A percentile compares a stretch with the other conserved stretches of the same genome.
phyloP scores from a whole-genome alignment of 305 asterid genomes.

The Fraxinus albicans region DNA sequence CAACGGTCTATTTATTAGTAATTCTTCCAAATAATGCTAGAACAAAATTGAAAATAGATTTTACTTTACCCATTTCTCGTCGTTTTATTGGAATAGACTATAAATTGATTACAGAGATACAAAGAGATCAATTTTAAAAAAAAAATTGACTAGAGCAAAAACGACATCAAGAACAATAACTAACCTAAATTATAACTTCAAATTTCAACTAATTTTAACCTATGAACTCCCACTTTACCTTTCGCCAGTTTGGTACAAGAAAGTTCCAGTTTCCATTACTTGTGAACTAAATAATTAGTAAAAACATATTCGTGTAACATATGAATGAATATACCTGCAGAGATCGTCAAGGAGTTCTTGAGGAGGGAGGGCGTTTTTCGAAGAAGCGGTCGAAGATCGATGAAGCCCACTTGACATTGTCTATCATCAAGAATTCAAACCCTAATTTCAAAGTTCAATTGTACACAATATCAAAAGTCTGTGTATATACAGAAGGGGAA shows the following conservation, averaged over 20 bases:
- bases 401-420: slow-evolving; percentile 54
- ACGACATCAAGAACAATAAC: neutral
- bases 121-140: neutral
- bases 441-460: neutral
- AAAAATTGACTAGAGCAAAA: neutral
- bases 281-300: neutral
- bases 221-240: neutral
- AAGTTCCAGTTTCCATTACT: neutral
- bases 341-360: slow-evolving; percentile 96
- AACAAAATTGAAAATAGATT: neutral
- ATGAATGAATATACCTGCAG: slow-evolving; percentile 56
- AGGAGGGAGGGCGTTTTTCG: slow-evolving; percentile 79
- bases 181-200: neutral
- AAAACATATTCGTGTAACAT: neutral
- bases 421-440: neutral
- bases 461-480: neutral
- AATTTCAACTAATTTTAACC: neutral
- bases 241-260: neutral
- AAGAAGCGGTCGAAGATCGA: slow-evolving; percentile 63
- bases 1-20: neutral
- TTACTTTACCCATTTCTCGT: neutral
- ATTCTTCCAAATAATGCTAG: neutral
- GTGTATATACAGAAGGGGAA: neutral
- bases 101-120: neutral
- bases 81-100: neutral